Percentiles rank a stretch among this genome's conserved stretches.
Conservation (phyloP, 176 grass and related monocot species). For the Pontederia crassipes region DNA sequence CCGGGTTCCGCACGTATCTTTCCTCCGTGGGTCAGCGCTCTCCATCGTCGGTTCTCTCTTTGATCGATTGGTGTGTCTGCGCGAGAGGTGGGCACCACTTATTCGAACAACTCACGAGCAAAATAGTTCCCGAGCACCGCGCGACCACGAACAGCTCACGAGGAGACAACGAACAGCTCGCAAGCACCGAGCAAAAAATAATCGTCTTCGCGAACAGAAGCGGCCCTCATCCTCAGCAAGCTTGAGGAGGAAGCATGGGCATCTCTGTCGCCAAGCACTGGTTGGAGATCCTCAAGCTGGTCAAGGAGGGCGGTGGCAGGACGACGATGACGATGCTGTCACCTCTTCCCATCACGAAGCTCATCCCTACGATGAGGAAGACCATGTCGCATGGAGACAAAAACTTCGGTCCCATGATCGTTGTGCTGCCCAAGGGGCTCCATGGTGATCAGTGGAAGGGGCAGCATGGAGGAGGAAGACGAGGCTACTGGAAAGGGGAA, state of each 20-base stretch:
- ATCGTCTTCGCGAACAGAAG: too few relatives aligned
- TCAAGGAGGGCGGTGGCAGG: slow-evolving; percentile 9
- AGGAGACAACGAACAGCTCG: too few relatives aligned
- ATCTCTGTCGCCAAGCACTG: slow-evolving; percentile 78
- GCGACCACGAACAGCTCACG: too few relatives aligned
- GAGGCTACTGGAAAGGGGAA: background rate
- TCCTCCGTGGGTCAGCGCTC: too few relatives aligned
- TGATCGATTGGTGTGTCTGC: too few relatives aligned
- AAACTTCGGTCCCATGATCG: background rate
- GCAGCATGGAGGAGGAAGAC: slow-evolving; percentile 21
- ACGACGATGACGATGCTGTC: background rate
- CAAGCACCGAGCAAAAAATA: too few relatives aligned
- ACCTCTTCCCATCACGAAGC: slow-evolving; percentile 24
- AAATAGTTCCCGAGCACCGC: too few relatives aligned
- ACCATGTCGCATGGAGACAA: slow-evolving; percentile 15
- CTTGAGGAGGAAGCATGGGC: slow-evolving; percentile 64
- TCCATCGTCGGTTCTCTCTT: too few relatives aligned
- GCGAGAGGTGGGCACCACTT: too few relatives aligned
- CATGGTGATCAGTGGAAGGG: background rate
- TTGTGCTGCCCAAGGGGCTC: slow-evolving; percentile 5
- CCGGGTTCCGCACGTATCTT: too few relatives aligned
- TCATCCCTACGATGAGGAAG: slow-evolving; percentile 36
- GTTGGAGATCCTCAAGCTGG: slow-evolving; percentile 71
- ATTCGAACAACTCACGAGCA: too few relatives aligned
- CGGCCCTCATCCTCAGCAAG: slow-evolving; percentile 41